A percentile compares a stretch with the other conserved stretches of the same genome.
phyloP scores from a whole-genome alignment of 2,329 filamentous ascomycete genomes.

The Didymella segeticola region DNA sequence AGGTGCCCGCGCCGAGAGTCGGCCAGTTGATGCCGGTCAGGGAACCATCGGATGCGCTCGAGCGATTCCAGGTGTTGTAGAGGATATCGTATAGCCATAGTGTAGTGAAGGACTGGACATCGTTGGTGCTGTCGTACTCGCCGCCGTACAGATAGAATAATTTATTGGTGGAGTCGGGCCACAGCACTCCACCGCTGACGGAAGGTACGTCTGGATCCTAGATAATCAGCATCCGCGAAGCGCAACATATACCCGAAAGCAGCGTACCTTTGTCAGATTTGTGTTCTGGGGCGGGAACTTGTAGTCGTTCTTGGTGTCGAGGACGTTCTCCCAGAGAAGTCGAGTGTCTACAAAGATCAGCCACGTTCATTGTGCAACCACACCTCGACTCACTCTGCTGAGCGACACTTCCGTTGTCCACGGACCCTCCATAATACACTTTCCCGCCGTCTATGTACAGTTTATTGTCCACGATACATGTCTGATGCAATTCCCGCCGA shows the following conservation, averaged over 20 bases:
- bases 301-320: conserved; percentile 22
- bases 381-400: conserved; percentile 56
- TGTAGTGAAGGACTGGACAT: conserved; percentile 30
- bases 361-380: background rate
- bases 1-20: conserved; percentile 22
- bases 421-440: conserved; percentile 53
- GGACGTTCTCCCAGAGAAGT: conserved; percentile 63
- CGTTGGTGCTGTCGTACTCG: conserved; percentile 50
- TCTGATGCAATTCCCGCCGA: conserved; percentile 58
- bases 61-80: conserved; percentile 61
- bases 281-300: conserved; percentile 21
- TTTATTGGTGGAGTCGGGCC: conserved; percentile 66
- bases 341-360: conserved; percentile 52
- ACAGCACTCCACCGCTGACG: conserved; percentile 56
- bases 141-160: conserved; percentile 67
- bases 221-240: background rate
- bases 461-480: conserved; percentile 62
- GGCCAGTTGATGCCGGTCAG: conserved; percentile 21
- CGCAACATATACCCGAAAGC: background rate
- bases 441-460: conserved; percentile 66
- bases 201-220: conserved; percentile 60
- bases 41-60: conserved; percentile 31
- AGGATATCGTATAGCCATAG: conserved; percentile 64
- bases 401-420: conserved; percentile 56
- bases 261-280: conserved; percentile 20